Conservation (phyloP, 2,329 filamentous ascomycete species). For the Fusarium pseudocircinatum region DNA sequence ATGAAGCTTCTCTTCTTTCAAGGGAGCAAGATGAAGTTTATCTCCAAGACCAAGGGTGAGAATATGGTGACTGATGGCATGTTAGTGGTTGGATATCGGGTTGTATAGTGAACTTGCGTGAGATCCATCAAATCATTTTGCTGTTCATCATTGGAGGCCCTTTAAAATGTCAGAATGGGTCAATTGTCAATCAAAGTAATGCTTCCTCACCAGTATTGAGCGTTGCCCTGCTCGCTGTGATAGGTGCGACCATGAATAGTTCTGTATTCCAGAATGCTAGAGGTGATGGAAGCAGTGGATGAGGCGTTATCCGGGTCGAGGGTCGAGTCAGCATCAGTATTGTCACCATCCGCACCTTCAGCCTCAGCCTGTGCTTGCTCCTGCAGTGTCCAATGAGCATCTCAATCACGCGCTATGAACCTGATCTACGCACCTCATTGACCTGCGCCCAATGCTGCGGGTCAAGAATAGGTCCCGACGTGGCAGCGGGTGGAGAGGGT, state of each 20-base stretch:
- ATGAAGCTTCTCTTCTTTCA: constrained; percentile 38
- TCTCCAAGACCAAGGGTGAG: constrained; percentile 34
- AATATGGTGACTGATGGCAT: constrained; percentile 17
- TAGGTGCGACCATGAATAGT: constrained; percentile 38
- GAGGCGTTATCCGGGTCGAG: constrained; percentile 17
- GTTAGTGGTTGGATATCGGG: no score
- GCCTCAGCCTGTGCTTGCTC: neutral
- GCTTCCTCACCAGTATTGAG: constrained; percentile 38
- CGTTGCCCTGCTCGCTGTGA: constrained; percentile 34
- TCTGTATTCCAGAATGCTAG: constrained; percentile 36
- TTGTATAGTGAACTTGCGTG: neutral
- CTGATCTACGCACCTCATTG: constrained; percentile 14
- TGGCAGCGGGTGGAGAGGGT: neutral
- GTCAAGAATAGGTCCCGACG: constrained; percentile 16
- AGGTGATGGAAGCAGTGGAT: constrained; percentile 32
- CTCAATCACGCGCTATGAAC: no score
- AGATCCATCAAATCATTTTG: constrained; percentile 39
- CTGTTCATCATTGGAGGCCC: constrained; percentile 38
- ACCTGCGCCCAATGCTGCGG: constrained; percentile 35
- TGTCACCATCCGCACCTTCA: neutral
- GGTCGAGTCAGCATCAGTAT: constrained; percentile 3
- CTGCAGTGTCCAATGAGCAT: neutral
- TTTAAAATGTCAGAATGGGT: neutral
- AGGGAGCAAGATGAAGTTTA: constrained; percentile 33
- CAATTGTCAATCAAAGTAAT: no score